Evolutionary conservation across 225 moss, liverwort and hornwort species (phyloP).

Genomic region (Bryum argenteum): DNA sequence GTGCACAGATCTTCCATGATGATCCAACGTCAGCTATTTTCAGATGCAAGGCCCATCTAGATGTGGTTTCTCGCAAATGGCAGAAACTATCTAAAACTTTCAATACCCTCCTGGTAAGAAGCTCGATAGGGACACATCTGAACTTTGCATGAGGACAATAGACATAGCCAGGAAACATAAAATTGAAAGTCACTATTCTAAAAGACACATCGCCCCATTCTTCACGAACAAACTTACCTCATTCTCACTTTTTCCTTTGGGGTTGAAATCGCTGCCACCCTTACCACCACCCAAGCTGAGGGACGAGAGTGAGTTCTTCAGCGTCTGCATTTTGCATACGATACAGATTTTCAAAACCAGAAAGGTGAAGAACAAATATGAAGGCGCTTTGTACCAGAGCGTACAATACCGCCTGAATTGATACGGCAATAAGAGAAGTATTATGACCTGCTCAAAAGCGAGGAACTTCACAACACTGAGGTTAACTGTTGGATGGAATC

Average conservation of each 20-base stretch:
- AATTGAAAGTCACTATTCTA: background rate
- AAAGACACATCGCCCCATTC: background rate
- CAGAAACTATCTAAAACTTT: conserved; percentile 21
- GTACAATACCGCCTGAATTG: conserved; percentile 3
- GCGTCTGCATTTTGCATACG: conserved; percentile 56
- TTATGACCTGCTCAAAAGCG: conserved; percentile 91
- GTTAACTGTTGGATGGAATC: conserved; percentile 93
- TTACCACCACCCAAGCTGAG: conserved; percentile 93
- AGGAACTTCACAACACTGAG: conserved; percentile 98
- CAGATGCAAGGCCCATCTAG: conserved; percentile 5
- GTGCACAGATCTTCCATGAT: conserved; percentile 1
- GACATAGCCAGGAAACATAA: conserved; percentile 1
- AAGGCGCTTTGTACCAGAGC: conserved; percentile 5
- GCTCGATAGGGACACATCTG: background rate
- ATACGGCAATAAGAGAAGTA: background rate
- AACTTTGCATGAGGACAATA: conserved; percentile 8
- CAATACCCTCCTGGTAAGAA: conserved; percentile 8
- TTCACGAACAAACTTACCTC: conserved; percentile 61
- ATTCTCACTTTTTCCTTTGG: conserved; percentile 96
- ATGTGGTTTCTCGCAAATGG: conserved; percentile 17
- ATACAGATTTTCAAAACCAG: conserved; percentile 6
- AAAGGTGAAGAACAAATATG: background rate
- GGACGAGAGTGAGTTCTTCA: conserved; percentile 88
- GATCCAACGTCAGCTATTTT: conserved; percentile 15
- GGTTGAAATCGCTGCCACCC: conserved; percentile 98